Base-by-base conservation (phyloP, 768 basidiomycete species). In the Serendipita vermifera region DNA sequence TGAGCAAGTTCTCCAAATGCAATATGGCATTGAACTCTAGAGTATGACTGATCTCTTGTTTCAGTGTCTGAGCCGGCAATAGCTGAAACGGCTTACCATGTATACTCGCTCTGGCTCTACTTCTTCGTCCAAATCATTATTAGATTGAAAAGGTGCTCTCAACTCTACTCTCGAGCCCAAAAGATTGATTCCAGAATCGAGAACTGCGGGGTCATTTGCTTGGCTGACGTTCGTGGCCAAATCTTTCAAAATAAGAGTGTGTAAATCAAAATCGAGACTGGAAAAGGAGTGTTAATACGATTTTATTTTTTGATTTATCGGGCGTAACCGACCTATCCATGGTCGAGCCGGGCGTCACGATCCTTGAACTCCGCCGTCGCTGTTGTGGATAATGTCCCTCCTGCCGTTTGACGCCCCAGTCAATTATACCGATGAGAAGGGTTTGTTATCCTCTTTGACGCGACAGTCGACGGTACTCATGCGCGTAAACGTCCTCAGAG, bases 1-100 rank as follows among this genome's bases (percentile, higher is more conserved):
- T 80, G 69, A 15, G 86, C 77, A 54, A 89, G 74, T 64, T 89
- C 82, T 33, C 84, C 87, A 61, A 89, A 91, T 1, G 87, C 86
- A 59, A 88, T 83, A 60, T 85, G 85, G 69, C 82, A 86, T 61
- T 87, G 85, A 13, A 82, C 79, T 55, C 80, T 73, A 2, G 84
- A 82, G 9, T 80, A 78, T 17, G 84, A 71, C 88, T 91, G 58
- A 22, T 17, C 14, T 1, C 24, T n/a, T n/a, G n/a, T n/a, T n/a
- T n/a, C n/a, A n/a, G n/a, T n/a, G 3, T 26, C 17, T 39, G 33
- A 32, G 38, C 24, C 24, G 13, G 11, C 27, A 48, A 15, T 33
- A 40, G n/a, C n/a, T n/a, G n/a, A n/a, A n/a, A n/a, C n/a, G 14
- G 35, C 17, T 17, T 24, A n/a, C 27, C 26, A 26, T 24, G 13